Base-by-base conservation (phyloP, 2,329 filamentous ascomycete species). In the Ophiostoma piceae region DNA sequence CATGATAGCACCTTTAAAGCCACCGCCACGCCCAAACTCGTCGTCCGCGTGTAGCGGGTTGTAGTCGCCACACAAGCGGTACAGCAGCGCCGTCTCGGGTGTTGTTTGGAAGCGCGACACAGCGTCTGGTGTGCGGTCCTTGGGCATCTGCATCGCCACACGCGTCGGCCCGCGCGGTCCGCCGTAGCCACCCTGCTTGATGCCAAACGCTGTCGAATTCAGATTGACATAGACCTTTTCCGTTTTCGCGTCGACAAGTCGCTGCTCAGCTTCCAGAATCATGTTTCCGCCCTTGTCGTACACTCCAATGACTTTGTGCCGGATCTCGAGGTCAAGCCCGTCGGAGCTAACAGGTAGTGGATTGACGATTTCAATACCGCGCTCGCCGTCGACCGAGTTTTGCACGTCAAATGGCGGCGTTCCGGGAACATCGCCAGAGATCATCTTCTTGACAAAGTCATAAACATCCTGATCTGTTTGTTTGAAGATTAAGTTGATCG, bases 31-130 rank as follows among this genome's bases (percentile, higher is more conserved):
- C 0, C 80, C 80, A 60, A 80, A 80, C 19, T 75, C 77, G n/a
- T 80, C 80, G 67, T 81, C 79, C 0, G 78, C 81, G 73, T 83
- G 81, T 65, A 83, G 76, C 7, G 82, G 82, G 71, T 84, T 84
- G 74, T 83, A 84, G 71, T 84, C 82, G 0, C 82, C 82, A 72
- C 81, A 82, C 11, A 84, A 74, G 1, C 81, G 75, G 68, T 83
- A 83, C 0, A 83, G 75, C 1, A 82, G 74, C 0, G 80, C 78
- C 4, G 75, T 75, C 72, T 82, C 80, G 0, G 76, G 75, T 0
- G 76, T 79, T 0, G 81, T 82, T 71, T 79, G 74, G 37, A 79
- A 78, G 5, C 74, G 76, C 68, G 80, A 75, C 12, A 79, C 74
- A 1, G 78, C 78, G 69, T 83, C 79, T 1, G 81, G 80, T 0